These are phyloP conservation scores for Podosphaera fusca DNA, from an alignment of 2,329 filamentous ascomycete genomes.

Conservation along the genomic window DNA sequence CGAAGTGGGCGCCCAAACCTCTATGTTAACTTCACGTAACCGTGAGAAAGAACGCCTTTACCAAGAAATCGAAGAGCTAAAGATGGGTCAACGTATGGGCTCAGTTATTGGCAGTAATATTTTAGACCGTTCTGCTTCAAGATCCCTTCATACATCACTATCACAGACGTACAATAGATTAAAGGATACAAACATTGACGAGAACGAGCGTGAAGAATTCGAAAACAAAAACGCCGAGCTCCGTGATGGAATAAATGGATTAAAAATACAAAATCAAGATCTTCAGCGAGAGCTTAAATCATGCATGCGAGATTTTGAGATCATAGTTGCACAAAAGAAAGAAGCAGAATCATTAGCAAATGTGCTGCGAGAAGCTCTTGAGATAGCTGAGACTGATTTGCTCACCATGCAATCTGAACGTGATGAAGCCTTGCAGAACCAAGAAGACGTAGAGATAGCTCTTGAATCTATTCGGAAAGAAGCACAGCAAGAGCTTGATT, in stretches of 20 bases:
- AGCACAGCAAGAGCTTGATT: constrained; percentile 42
- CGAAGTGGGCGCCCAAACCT: constrained; percentile 86
- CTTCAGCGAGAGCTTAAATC: constrained; percentile 63
- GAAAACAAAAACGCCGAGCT: constrained; percentile 66
- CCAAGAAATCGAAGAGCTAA: constrained; percentile 91
- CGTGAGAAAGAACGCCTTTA: constrained; percentile 87
- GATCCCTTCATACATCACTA: constrained; percentile 48
- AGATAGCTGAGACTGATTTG: constrained; percentile 57
- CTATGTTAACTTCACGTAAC: constrained; percentile 89
- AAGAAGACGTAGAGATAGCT: constrained; percentile 31
- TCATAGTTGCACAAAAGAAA: constrained; percentile 38
- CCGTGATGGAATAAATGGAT: constrained; percentile 64
- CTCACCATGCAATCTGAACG: constrained; percentile 60
- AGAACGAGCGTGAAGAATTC: constrained; percentile 63
- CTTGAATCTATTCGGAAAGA: constrained; percentile 38
- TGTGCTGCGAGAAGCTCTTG: constrained; percentile 58
- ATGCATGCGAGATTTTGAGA: constrained; percentile 58
- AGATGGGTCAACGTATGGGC: constrained; percentile 58
- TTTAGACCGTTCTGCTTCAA: constrained; percentile 79
- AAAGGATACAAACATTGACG: constrained; percentile 26
- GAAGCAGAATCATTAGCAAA: constrained; percentile 33
- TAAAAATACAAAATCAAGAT: constrained; percentile 77
- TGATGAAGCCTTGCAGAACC: constrained; percentile 56
- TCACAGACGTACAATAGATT: constrained; percentile 36
- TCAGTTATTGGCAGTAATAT: constrained; percentile 65